Evolutionary conservation across 805 yeast species (phyloP).

Genomic region (Zygosaccharomyces rouxii): DNA sequence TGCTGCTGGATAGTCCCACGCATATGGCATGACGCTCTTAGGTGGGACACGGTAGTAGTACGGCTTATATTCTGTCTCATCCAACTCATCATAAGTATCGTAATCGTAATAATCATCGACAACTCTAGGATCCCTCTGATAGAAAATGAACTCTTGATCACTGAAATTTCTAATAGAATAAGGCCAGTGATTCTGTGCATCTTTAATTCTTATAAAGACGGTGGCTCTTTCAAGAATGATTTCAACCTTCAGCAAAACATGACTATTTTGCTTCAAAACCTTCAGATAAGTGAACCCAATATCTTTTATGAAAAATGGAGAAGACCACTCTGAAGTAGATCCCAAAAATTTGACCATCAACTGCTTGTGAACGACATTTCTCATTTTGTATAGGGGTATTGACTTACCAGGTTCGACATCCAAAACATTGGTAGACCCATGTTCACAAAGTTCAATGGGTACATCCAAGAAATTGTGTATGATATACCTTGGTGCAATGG

Average conservation of each 20-base stretch:
- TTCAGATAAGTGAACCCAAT: slow-evolving; percentile 78
- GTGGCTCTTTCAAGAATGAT: slow-evolving; percentile 77
- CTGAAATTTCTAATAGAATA: slow-evolving; percentile 86
- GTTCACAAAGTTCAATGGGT: slow-evolving; percentile 58
- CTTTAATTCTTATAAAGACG: slow-evolving; percentile 66
- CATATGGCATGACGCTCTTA: slow-evolving; percentile 93
- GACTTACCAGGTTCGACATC: slow-evolving; percentile 45
- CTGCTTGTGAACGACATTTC: slow-evolving; percentile 51
- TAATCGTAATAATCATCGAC: slow-evolving; percentile 33
- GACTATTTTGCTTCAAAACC: slow-evolving; percentile 62
- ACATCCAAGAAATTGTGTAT: slow-evolving; percentile 57
- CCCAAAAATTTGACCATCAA: slow-evolving; percentile 56
- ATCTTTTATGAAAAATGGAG: slow-evolving; percentile 81
- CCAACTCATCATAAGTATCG: slow-evolving; percentile 60
- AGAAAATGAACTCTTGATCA: slow-evolving; percentile 78
- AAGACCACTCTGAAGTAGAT: slow-evolving; percentile 66
- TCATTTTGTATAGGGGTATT: slow-evolving; percentile 60
- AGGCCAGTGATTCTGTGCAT: slow-evolving; percentile 85
- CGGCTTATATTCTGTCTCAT: slow-evolving; percentile 62
- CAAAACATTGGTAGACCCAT: slow-evolving; percentile 54
- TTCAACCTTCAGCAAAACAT: slow-evolving; percentile 65
- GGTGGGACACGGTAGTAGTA: slow-evolving; percentile 79
- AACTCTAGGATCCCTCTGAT: slow-evolving; percentile 72
- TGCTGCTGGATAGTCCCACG: slow-evolving; percentile 97
- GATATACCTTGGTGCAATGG: slow-evolving; percentile 78